A percentile compares a stretch with the other conserved stretches of the same genome.
These are phyloP conservation scores for Geosiphon pyriformis DNA, from an alignment of 192 early-diverging fungal species.

Conservation along the genomic window DNA sequence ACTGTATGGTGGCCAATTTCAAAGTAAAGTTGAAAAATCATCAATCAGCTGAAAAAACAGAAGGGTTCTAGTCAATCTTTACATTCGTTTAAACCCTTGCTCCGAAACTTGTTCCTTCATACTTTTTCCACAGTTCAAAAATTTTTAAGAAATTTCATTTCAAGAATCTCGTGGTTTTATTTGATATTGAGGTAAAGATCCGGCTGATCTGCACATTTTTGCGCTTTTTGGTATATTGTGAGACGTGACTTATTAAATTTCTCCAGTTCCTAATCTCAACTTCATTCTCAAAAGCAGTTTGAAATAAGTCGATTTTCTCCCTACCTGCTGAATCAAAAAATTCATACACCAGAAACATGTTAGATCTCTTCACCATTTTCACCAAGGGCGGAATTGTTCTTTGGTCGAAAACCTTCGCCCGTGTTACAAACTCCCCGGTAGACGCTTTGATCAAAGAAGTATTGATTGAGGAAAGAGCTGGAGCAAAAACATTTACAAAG, in stretches of 20 bases:
- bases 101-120: slow-evolving; percentile 76
- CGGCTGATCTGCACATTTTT: too few relatives aligned
- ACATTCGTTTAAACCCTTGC: slow-evolving; percentile 71
- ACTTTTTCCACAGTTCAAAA: too few relatives aligned
- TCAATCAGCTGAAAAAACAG: slow-evolving; percentile 3
- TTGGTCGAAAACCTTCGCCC: slow-evolving; percentile 70
- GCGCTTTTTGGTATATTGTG: too few relatives aligned
- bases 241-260: too few relatives aligned
- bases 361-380: slow-evolving; percentile 77
- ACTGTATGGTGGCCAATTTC: slow-evolving; percentile 37
- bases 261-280: too few relatives aligned
- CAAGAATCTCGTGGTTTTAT: too few relatives aligned
- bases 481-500: slow-evolving; percentile 53
- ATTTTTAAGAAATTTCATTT: too few relatives aligned
- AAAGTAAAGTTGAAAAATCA: neutral
- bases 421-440: slow-evolving; percentile 54
- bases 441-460: slow-evolving; percentile 71
- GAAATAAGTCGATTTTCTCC: too few relatives aligned
- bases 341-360: too few relatives aligned
- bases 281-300: too few relatives aligned
- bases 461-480: slow-evolving; percentile 68
- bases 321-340: too few relatives aligned
- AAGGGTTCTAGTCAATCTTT: slow-evolving; percentile 27
- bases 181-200: too few relatives aligned
- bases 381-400: slow-evolving; percentile 87